Evolutionary conservation across 1,284 basidiomycete genomes (phyloP), one percentile per base, ranked within the genome.

Genomic region (Pseudozyma sp.): DNA sequence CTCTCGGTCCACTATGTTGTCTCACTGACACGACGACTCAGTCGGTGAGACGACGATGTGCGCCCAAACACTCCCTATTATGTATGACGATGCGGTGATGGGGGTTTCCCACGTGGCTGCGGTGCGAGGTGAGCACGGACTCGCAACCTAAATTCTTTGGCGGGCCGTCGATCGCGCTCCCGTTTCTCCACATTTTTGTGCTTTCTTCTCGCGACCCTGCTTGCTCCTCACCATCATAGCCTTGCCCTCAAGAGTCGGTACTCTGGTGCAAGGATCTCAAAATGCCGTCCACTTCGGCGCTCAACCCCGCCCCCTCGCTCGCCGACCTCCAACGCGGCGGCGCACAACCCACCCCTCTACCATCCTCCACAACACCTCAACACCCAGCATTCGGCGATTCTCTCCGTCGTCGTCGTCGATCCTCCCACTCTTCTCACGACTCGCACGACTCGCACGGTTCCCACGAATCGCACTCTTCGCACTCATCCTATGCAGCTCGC

Each of bases 381-480:
- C 67, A 69, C 43, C 67, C 67, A 5, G 67, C 67, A 0, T 69
- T 69, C 24, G 67, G 67, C 10, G 43, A 55, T 14, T 69, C 67
- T 3, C 43, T 52, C 5, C 54, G 54, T 14, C 67, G 61, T 31
- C 67, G 59, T 30, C 58, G 57, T 37, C 67, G 60, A n/a, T 55
- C 58, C 16, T 56, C 62, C 11, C 35, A 46, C 19, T 65, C 45
- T 30, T 72, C 75, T 16, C 61, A 65, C 33, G 47, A 40, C 2
- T 78, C 76, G 4, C 69, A 58, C 52, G 30, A 30, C 13, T 75
- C 73, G 5, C 61, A 69, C 35, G 67, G 55, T 19, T 79, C 77
- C 2, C 47, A 75, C 50, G 54, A 55, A 1, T 80, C 78, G 0
- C 78, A 80, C 50, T 80, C 78, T 5, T 80, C 78, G 6, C 78